Evolutionary conservation across 148 eudicot species (phyloP).

Genomic region (Suaeda aralocaspica): DNA sequence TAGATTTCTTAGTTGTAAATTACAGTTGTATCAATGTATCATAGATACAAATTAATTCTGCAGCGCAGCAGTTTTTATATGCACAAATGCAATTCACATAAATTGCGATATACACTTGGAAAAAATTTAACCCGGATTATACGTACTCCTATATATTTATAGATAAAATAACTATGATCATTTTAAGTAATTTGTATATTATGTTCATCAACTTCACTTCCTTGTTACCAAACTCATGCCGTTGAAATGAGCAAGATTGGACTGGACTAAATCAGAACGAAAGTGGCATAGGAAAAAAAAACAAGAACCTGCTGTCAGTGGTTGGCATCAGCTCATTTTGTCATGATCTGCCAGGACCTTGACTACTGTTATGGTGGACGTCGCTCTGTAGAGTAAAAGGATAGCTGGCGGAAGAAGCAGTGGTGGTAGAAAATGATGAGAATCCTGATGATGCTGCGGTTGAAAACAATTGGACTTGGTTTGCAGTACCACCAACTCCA

Average conservation of each 20-base stretch:
- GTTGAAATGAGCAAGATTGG: not conserved
- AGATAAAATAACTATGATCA: slow-evolving; percentile 1
- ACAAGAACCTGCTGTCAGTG: not conserved
- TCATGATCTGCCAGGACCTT: slow-evolving; percentile 21
- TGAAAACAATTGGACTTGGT: slow-evolving; percentile 37
- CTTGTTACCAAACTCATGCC: slow-evolving; percentile 6
- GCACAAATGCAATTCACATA: slow-evolving; percentile 13
- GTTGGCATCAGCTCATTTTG: not conserved
- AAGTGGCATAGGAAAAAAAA: not conserved
- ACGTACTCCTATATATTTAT: slow-evolving; percentile 17
- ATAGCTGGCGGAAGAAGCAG: slow-evolving; percentile 24
- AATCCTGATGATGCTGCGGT: slow-evolving; percentile 98
- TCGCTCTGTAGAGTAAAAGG: not conserved
- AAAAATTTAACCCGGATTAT: not conserved
- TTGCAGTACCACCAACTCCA: slow-evolving; percentile 21
- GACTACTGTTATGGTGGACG: slow-evolving; percentile 10
- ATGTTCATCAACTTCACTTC: slow-evolving; percentile 29
- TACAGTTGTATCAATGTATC: no score
- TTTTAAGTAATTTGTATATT: slow-evolving; percentile 8
- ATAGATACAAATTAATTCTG: slow-evolving; percentile 14
- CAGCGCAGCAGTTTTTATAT: not conserved
- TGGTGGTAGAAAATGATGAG: slow-evolving; percentile 43
- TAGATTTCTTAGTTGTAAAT: not conserved
- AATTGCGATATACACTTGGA: slow-evolving; percentile 27
- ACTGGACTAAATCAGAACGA: no score